Conservation (phyloP, 257 asterid species). For the Solanum pimpinellifolium region DNA sequence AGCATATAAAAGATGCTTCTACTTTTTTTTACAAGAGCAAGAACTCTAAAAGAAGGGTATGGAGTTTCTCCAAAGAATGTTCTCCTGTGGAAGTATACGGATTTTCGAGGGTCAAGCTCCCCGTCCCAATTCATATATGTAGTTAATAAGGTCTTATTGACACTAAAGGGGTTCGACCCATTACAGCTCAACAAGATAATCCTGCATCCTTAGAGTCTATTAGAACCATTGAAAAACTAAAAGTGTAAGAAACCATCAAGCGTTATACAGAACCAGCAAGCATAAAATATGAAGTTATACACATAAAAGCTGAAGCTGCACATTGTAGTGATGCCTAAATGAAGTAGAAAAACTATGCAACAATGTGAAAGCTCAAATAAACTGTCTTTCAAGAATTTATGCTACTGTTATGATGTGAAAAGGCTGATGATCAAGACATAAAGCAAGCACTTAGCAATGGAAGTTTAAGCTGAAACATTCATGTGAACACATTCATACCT, state of each 20-base stretch:
- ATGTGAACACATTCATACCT: constrained; percentile 32
- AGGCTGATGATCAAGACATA: background rate
- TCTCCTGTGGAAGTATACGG: background rate
- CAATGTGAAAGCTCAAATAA: background rate
- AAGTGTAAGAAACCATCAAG: background rate
- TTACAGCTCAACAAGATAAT: background rate
- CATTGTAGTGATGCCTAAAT: background rate
- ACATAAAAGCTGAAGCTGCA: background rate
- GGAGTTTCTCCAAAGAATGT: background rate
- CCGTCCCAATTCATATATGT: background rate
- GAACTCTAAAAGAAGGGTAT: background rate
- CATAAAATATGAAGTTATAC: background rate
- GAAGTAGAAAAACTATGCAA: background rate
- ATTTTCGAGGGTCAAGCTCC: background rate
- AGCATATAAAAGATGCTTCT: background rate
- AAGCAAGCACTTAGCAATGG: background rate
- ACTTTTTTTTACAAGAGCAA: background rate
- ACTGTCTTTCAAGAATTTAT: background rate
- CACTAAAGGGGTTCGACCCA: background rate
- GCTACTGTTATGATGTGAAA: background rate
- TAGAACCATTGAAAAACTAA: background rate
- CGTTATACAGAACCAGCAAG: background rate
- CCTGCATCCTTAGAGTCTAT: background rate
- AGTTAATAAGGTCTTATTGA: background rate
- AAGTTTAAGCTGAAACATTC: background rate